Base-by-base conservation (phyloP, 2,329 filamentous ascomycete species). In the Botryotinia narcissicola region DNA sequence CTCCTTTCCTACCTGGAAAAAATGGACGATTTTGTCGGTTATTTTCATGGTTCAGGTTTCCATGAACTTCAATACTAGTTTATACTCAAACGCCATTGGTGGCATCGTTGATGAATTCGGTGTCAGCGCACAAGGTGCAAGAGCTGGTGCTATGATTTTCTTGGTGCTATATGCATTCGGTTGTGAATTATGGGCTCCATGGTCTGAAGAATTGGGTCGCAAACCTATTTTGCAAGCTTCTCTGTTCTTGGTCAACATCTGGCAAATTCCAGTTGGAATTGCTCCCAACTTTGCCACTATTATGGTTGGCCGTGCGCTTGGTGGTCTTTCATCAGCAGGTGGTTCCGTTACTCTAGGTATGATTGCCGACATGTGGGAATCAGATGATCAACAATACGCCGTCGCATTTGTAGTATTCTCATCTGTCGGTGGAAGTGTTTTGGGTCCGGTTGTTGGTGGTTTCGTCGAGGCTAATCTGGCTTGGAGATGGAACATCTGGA, bases 141-240 rank as follows among this genome's bases (percentile, higher is more conserved):
- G 92, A 72, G 87, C 89, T 73, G 93, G 93, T 80, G 92, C 92
- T 74, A 91, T 92, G 83, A 88, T 94, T 75, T 96, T 95, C 83
- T 83, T 97, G 57, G 87, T 96, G 69, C 82, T 90, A 3, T 96
- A 97, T 81, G 93, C 93, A 54, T 95, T 96, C 80, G 93, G 93
- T 51, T 96, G 93, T 81, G 93, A 96, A 82, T 86, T 95, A 0
- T 96, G 93, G 93, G 93, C 93, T 0, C 93, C 93, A 0, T 96
- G 93, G 92, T 92, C 89, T 63, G 93, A 97, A 81, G 93, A 96
- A 79, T 85, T 95, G 68, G 93, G 93, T 32, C 89, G 93, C 68
- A 92, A 90, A 84, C 91, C 91, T 2, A 87, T 96, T 72, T 85
- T 95, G 35, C 93, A 95, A 84, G 83, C 87, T 37, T 92, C 90